Evolutionary conservation across 768 basidiomycete genomes (phyloP).

Genomic region (Albatrellus ellisii): DNA sequence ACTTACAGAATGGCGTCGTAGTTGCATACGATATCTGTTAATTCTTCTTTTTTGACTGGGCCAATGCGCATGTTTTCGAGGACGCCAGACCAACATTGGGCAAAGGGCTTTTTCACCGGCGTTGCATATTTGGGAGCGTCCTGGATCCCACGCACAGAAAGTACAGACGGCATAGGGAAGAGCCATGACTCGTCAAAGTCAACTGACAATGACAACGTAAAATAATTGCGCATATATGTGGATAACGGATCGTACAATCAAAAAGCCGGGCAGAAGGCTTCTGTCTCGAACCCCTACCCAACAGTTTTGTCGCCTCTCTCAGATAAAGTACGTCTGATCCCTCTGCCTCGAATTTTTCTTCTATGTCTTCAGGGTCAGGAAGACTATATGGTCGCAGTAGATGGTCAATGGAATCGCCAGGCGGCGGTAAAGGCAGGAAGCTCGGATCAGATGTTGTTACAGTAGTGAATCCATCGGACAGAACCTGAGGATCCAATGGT

Average conservation of each 20-base stretch:
- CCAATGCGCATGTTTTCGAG: background rate
- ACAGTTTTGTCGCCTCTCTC: background rate
- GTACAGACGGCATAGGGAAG: background rate
- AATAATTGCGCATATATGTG: background rate
- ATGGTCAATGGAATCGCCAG: slow-evolving; percentile 7
- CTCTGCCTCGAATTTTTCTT: slow-evolving; percentile 2
- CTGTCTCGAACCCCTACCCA: background rate
- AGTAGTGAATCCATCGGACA: slow-evolving; percentile 1
- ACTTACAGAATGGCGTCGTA: background rate
- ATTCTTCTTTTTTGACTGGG: background rate
- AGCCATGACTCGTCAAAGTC: background rate
- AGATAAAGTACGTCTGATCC: background rate
- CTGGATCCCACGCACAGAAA: slow-evolving; percentile 3
- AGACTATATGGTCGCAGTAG: slow-evolving; percentile 1
- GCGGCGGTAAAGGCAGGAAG: slow-evolving; percentile 6
- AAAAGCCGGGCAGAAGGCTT: background rate
- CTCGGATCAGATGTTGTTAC: slow-evolving; percentile 7
- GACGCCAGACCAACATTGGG: background rate
- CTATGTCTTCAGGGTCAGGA: background rate
- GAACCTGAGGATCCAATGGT: slow-evolving; percentile 1
- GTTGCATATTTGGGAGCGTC: slow-evolving; percentile 3
- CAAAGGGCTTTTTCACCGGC: background rate
- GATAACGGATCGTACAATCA: background rate
- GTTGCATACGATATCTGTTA: background rate
- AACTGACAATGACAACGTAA: background rate